Evolutionary conservation across 129 eudicot genomes (phyloP), one percentile per base, ranked within the genome.

Genomic region (Daucus carota): DNA sequence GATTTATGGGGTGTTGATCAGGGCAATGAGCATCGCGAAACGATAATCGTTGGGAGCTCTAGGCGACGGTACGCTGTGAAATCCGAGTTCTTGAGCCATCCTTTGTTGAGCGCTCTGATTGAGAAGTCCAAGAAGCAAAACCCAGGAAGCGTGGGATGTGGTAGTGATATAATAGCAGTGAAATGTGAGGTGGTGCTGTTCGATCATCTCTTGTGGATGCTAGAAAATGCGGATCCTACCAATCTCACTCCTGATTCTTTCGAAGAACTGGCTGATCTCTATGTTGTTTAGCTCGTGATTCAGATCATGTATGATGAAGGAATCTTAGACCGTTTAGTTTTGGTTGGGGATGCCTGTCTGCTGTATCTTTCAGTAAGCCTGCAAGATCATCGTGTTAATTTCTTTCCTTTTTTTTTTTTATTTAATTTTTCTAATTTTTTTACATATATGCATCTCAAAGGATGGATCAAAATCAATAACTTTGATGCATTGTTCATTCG

Each of bases 161-260:
- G 34, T n/a, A 83, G 42, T 59, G 79, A 41, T 20, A 78, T 65
- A 42, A 78, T 89, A 59, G 73, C 77, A 7, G 81, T 90, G 62
- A 87, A 85, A 33, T 90, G 96, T 81, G 96, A 90, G 45, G 96
- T 90, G 34, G 96, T 90, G 48, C 80, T 90, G 3, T 90, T 90
- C 44, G 96, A 90, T 80, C 96, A 87, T 72, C 50, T 72, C 38
- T 43, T 71, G 4, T 71, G 75, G 75, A 71, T 71, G 75, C 75
- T 72, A 42, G 75, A 72, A 26, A 72, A 72, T 72, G 75, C 38
- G 26, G 75, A 72, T 72, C 38, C 75, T 2, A 42, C 57, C 34
- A 15, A 28, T 72, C 59, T 72, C 28, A 26, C n/a, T 1, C 43
- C 38, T 24, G 75, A 72, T 72, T 72, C 75, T 24, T 22, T 72